Base-by-base conservation (phyloP, 495 filamentous ascomycete species). In the Trichoderma erinaceum region DNA sequence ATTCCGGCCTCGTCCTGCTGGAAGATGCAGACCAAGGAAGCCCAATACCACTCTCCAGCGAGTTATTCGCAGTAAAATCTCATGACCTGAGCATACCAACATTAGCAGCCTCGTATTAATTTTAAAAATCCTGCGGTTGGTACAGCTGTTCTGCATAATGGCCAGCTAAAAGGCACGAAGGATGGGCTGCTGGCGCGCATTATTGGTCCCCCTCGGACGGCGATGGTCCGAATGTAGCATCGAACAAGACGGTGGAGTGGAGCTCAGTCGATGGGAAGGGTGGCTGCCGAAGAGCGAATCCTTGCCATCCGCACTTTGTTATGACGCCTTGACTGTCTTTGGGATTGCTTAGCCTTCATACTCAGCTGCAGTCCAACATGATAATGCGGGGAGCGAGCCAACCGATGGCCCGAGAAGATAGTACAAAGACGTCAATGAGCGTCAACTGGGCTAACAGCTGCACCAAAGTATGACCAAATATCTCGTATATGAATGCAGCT, bases 211-310 rank as follows among this genome's bases (percentile, higher is more conserved):
- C 23, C 8, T 32, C 6, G 35, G 10, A 27, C 56, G 56, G 56
- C 56, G 56, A 32, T 61, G 56, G 56, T 61, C 56, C 56, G 56
- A 61, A 61, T 61, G 56, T 13, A 61, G 56, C 56, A 61, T 61
- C 56, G 56, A 61, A 10, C 27, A 32, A 11, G 56, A 27, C 56
- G 56, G 56, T 61, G 56, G 27, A 25, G 56, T 61, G 56, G 56
- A 61, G 27, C 56, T n/a, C 25, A 23, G 43, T n/a, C n/a, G 48
- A 23, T 52, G n/a, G 21, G 1, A 32, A 25, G 27, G 23, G 56
- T 11, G 27, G 15, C 3, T 4, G 8, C 23, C 11, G 56, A 25
- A 32, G 23, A n/a, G n/a, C 21, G 56, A 32, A 61, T 32, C 56
- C 56, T 61, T 35, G 56, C 56, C 27, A 61, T 32, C 56, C 56